Percentiles rank a stretch among this genome's conserved stretches.
phyloP scores from a whole-genome alignment of 164 flowering plant genomes.

The Cinnamomum chago region DNA sequence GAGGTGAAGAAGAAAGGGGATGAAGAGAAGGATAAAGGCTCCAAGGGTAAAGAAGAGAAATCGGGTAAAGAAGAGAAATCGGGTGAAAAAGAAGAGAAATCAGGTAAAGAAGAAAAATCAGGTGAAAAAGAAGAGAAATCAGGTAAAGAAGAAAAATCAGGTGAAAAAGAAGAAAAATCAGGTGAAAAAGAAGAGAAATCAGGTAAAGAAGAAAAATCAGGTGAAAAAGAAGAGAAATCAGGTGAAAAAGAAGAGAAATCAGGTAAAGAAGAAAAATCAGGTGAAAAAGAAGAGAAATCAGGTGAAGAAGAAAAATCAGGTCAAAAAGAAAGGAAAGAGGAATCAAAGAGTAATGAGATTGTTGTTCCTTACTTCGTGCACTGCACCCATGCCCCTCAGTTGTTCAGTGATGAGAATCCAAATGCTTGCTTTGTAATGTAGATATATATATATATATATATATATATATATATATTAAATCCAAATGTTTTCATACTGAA shows the following conservation, averaged over 20 bases:
- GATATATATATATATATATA: too few species aligned
- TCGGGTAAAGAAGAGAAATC: not conserved
- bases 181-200: too few species aligned
- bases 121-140: constrained; percentile 21
- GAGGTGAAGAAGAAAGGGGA: constrained; percentile 6
- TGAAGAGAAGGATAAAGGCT: not conserved
- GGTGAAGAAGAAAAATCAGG: not conserved
- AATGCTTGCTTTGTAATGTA: constrained; percentile 63
- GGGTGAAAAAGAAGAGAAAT: constrained; percentile 21
- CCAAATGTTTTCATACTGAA: too few species aligned
- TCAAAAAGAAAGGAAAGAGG: constrained; percentile 29
- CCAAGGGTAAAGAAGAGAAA: constrained; percentile 10
- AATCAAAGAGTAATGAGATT: constrained; percentile 26
- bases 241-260: not conserved
- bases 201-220: not conserved
- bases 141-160: not conserved
- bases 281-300: constrained; percentile 3
- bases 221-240: constrained; percentile 20
- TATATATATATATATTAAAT: too few species aligned
- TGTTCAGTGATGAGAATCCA: constrained; percentile 84
- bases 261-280: constrained; percentile 18
- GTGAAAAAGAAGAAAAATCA: constrained; percentile 27
- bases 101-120: not conserved
- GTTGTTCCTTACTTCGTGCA: constrained; percentile 50
- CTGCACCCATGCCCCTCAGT: constrained; percentile 66